These are phyloP conservation scores for Nemophila menziesii DNA, from an alignment of 257 asterid genomes.

Conservation along the genomic window DNA sequence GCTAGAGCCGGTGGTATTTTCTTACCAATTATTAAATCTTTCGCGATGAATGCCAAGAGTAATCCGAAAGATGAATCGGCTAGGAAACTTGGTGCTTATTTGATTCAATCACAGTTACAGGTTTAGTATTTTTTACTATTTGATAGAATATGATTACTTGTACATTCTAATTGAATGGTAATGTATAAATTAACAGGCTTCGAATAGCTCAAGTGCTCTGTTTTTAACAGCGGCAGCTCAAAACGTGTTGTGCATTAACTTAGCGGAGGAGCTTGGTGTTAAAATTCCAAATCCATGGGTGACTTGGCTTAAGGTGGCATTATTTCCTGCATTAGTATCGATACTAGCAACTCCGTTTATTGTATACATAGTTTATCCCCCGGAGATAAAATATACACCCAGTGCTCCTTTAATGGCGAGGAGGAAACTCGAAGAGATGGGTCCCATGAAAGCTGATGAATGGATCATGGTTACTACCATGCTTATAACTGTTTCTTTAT, in stretches of 20 bases:
- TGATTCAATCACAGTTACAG: conserved; percentile 5
- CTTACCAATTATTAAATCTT: conserved; percentile 3
- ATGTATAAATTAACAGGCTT: conserved; percentile 27
- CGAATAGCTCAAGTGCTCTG: conserved; percentile 56
- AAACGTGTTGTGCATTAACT: conserved; percentile 51
- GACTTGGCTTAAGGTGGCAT: conserved; percentile 62
- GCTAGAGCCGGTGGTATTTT: conserved; percentile 82
- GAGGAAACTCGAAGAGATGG: conserved; percentile 52
- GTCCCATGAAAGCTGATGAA: conserved; percentile 51
- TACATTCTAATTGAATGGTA: background rate
- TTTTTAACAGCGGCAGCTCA: conserved; percentile 86
- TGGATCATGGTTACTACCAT: conserved; percentile 62
- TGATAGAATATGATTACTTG: too few relatives aligned
- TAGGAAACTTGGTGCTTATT: conserved; percentile 27
- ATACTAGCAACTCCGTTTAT: conserved; percentile 40
- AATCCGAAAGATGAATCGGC: conserved; percentile 45
- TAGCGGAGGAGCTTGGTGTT: conserved; percentile 68
- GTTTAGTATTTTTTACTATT: too few relatives aligned
- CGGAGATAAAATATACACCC: conserved; percentile 53
- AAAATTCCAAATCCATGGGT: conserved; percentile 48
- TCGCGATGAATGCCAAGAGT: too few relatives aligned
- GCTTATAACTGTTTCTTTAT: conserved; percentile 47
- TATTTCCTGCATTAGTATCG: conserved; percentile 39
- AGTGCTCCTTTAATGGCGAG: conserved; percentile 65
- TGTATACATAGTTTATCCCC: conserved; percentile 56